Evolutionary conservation across 2,329 filamentous ascomycete species (phyloP), one percentile per base, ranked within the genome.

Genomic region (Neonectria ditissima): DNA sequence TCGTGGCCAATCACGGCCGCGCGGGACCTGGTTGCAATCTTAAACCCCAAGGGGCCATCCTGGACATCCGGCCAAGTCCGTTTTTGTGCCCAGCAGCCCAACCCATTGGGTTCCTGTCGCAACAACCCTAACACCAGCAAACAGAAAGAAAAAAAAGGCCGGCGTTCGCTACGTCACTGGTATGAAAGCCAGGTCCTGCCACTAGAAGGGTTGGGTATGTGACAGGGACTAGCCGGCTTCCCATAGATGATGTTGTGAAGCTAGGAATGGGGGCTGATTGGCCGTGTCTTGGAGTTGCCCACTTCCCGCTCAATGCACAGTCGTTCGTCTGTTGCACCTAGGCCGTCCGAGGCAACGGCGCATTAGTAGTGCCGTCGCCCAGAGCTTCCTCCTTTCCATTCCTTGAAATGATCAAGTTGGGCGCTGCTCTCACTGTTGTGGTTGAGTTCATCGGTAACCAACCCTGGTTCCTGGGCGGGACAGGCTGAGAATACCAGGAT

Each of bases 11-110:
- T 63, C 47, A 43, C 13, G 34, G 28, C 22, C 5, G 11, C 55
- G 22, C 26, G 20, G 55, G 54, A 41, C 55, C 30, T 28, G 50
- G 43, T 24, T 22, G 55, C 9, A 63, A 63, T 63, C 43, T 63
- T 63, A 63, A 26, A 39, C 8, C 18, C 24, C 55, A 50, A 55
- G 60, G 60, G 48, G 54, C 50, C 13, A 58, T 39, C 60, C 60
- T 13, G 43, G 43, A 55, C 54, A 20, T 18, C 9, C 18, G 37
- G 37, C 7, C 6, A 41, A 10, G 37, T n/a, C 37, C 37, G 37
- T 41, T 55, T 55, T 37, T 39, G 43, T 52, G 47, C 55, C 55
- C 55, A 51, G 44, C 30, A 9, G 45, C 32, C 32, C 32, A 34
- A 34, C 32, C 13, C 14, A 14, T 50, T 30, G 16, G 45, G 45